phyloP scores from a whole-genome alignment of 306 rosid species.

The Hippophae rhamnoides region DNA sequence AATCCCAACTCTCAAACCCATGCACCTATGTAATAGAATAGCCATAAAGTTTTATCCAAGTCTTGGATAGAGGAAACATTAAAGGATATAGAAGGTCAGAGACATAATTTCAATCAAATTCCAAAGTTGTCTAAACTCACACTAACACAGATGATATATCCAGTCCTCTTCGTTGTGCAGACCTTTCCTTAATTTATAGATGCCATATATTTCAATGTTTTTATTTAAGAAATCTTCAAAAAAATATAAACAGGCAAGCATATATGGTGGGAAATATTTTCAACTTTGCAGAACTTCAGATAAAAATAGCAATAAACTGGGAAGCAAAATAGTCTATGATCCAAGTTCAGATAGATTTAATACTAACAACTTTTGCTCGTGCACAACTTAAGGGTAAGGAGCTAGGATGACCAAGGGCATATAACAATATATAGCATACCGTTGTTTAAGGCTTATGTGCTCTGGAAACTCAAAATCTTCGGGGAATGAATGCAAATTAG shows the following conservation, averaged over 20 bases:
- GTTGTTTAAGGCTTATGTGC: slow-evolving; percentile 70
- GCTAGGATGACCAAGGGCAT: neutral
- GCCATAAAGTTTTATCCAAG: too few relatives aligned
- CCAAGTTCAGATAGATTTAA: neutral
- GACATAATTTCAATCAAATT: neutral
- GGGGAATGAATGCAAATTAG: slow-evolving; percentile 77
- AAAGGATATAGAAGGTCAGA: neutral
- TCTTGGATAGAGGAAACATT: too few relatives aligned
- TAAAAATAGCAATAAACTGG: neutral
- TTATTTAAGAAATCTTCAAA: neutral
- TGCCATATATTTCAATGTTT: neutral
- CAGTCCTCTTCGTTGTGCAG: too few relatives aligned
- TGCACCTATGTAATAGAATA: too few relatives aligned
- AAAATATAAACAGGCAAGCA: neutral
- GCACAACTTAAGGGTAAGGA: neutral
- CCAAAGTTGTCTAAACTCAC: neutral
- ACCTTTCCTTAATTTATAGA: neutral
- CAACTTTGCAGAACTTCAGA: neutral
- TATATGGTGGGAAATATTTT: neutral
- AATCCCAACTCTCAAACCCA: too few relatives aligned
- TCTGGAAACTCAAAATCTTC: slow-evolving; percentile 70
- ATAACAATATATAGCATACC: slow-evolving; percentile 31
- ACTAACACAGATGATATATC: too few relatives aligned
- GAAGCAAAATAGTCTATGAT: neutral
- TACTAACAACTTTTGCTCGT: neutral